Base-by-base conservation (phyloP, 805 yeast genomes). In the Monosporozyma solicola region DNA sequence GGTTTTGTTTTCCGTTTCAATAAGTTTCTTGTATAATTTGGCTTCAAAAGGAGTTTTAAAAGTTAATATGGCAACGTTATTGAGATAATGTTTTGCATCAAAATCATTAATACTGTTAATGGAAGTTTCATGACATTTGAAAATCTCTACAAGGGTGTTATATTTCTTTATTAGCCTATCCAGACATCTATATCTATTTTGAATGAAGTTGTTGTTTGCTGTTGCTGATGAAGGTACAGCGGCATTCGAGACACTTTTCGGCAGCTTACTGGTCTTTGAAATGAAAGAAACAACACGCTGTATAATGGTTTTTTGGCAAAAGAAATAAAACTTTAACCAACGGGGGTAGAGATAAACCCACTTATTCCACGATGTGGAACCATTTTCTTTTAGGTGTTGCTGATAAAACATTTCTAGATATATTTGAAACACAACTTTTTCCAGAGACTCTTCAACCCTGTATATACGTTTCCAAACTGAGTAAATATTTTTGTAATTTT, bases 401-500 rank as follows among this genome's bases (percentile, higher is more conserved):
- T 11, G 60, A 50, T 55, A 64, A 47, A 55, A 55, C 25, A 55
- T 59, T 9, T 59, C 52, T 5, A 61, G 37, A 10, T 68, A 55
- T 63, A 79, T 60, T 49, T 70, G 59, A 3, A 74, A 61, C 48
- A 74, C 74, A 5, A 69, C 58, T 10, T 56, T 51, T 56, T 82
- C 85, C 25, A 80, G 61, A 16, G 61, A 35, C 22, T 64, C 53
- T 5, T 74, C 61, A 1, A 66, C 57, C 1, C 57, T 51, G 2
- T 59, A 51, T 48, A 74, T 73, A 10, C 63, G 57, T 1, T 60
- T 56, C 22, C 73, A 68, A 20, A 68, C 56, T 3, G 45, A 32
- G 13, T 69, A 67, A 22, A 81, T 63, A n/a, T 66, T 67, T 4
- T 68, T 58, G 56, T 70, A 74, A 45, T 77, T 71, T 49, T 76